Conservation (phyloP, 208 protist species). For the Trypanosoma melophagium region DNA sequence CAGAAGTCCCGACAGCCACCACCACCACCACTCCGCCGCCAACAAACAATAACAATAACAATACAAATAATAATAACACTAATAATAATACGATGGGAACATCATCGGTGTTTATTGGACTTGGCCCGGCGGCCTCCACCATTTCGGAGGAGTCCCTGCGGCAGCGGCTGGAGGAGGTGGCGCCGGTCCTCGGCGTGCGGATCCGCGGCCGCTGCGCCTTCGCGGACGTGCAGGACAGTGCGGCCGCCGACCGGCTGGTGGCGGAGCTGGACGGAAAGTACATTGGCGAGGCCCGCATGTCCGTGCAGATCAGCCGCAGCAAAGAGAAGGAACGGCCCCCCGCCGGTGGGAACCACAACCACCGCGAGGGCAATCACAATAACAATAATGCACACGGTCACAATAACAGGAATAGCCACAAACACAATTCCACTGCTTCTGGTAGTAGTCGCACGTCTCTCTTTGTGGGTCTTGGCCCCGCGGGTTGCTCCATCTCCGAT, state of each 20-base stretch:
- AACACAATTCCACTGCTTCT: too few relatives aligned
- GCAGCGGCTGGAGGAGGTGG: conserved; percentile 33
- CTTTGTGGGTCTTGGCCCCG: conserved; percentile 64
- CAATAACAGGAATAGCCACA: background rate
- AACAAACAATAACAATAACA: background rate
- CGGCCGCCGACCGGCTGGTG: conserved; percentile 54
- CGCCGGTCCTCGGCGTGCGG: conserved; percentile 32
- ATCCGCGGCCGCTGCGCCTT: conserved; percentile 77
- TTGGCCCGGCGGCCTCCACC: conserved; percentile 45
- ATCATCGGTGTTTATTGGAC: conserved; percentile 64
- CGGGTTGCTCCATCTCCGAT: conserved; percentile 37
- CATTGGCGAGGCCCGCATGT: conserved; percentile 48
- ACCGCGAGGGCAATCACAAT: background rate
- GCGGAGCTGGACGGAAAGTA: conserved; percentile 38
- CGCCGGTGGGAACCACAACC: conserved; percentile 6
- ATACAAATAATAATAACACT: background rate
- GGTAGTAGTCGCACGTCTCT: conserved; percentile 19
- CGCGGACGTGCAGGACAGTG: conserved; percentile 48
- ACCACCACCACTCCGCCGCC: background rate
- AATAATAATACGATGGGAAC: conserved; percentile 14
- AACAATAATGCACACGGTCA: background rate
- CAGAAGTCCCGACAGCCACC: too few relatives aligned
- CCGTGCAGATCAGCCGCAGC: conserved; percentile 54
- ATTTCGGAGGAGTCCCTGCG: conserved; percentile 32
- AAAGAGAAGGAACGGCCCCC: conserved; percentile 15